Conservation (phyloP, 192 early-diverging fungal genomes). For the Rhizoclosmatium globosum region DNA sequence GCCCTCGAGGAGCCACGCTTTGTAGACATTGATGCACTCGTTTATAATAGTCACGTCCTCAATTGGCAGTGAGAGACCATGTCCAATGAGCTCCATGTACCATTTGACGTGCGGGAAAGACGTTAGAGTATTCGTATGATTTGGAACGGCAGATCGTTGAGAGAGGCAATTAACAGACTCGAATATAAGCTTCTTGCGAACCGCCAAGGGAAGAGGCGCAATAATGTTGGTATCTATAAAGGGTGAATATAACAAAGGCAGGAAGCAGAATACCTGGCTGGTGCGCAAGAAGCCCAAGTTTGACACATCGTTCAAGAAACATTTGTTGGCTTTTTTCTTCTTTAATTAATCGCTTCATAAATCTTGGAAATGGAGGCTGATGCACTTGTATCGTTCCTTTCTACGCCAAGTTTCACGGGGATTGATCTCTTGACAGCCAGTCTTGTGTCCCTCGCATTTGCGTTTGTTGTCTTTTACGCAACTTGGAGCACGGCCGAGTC, state of each 20-base stretch:
- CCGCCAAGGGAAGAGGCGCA: slow-evolving; percentile 68
- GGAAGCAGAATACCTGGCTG: slow-evolving; percentile 66
- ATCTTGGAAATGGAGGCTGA: not conserved
- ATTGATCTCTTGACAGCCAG: slow-evolving; percentile 17
- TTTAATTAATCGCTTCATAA: not conserved
- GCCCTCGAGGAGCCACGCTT: slow-evolving; percentile 73
- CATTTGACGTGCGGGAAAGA: slow-evolving; percentile 82
- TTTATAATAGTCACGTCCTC: slow-evolving; percentile 76
- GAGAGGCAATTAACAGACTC: slow-evolving; percentile 70
- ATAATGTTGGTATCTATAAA: slow-evolving; percentile 77
- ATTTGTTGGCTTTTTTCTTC: too few species aligned
- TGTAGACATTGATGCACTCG: slow-evolving; percentile 74
- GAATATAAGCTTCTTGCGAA: slow-evolving; percentile 69
- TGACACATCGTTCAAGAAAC: slow-evolving; percentile 80
- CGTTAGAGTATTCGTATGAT: slow-evolving; percentile 61
- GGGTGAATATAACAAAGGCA: too few species aligned
- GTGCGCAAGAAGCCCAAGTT: slow-evolving; percentile 74
- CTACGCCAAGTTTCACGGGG: slow-evolving; percentile 21
- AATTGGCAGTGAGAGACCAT: slow-evolving; percentile 80
- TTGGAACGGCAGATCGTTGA: slow-evolving; percentile 43
- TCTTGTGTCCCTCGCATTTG: slow-evolving; percentile 9
- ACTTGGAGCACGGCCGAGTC: not conserved
- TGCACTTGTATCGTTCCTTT: slow-evolving; percentile 3
- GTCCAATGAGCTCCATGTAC: slow-evolving; percentile 88
- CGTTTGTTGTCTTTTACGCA: not conserved